Base-by-base conservation (phyloP, 1,284 basidiomycete species). In the Stereum hirsutum region DNA sequence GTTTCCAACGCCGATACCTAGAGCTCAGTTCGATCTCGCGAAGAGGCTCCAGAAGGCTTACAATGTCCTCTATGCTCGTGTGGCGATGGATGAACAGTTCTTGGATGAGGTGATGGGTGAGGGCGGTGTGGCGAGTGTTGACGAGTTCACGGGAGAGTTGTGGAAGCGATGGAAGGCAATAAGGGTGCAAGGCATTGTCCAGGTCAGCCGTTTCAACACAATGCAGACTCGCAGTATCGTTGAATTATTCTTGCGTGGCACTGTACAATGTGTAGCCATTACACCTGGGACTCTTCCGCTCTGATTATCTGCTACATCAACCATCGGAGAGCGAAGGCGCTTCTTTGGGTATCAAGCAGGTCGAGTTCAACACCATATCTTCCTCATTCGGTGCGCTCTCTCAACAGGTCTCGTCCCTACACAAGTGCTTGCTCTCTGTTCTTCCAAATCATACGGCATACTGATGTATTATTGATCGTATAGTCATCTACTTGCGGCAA, bases 301-400 rank as follows among this genome's bases (percentile, higher is more conserved):
- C 91, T 12, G 95, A 99, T 64, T 99, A 98, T 62, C 71, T 99
- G 32, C 65, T 98, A n/a, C 90, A 99, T 56, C 61, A 69, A 27
- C 61, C 70, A 2, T 53, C 54, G 1, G 44, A 54, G 4, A 60
- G 63, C 20, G 63, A 68, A 6, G 51, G 63, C 0, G 52, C 79
- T 8, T 65, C 69, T 23, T 66, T 99, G 47, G n/a, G n/a, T n/a
- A n/a, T n/a, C n/a, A 96, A 93, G 60, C 95, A 99, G 66, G 95
- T 99, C 42, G 96, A 99, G 61, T 96, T 98, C 65, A 99, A 99
- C 61, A 98, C 95, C 5, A 95, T 98, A 52, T 91, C 93, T 0
- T 80, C 86, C 0, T 92, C 90, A 1, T 97, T 98, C 57, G 95
- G 93, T 1, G 61, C 81, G 0, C 68, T 98, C 12, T 90, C 88